Evolutionary conservation across 805 yeast genomes (phyloP), one percentile per base, ranked within the genome.

Genomic region (Ogataea saltuana): DNA sequence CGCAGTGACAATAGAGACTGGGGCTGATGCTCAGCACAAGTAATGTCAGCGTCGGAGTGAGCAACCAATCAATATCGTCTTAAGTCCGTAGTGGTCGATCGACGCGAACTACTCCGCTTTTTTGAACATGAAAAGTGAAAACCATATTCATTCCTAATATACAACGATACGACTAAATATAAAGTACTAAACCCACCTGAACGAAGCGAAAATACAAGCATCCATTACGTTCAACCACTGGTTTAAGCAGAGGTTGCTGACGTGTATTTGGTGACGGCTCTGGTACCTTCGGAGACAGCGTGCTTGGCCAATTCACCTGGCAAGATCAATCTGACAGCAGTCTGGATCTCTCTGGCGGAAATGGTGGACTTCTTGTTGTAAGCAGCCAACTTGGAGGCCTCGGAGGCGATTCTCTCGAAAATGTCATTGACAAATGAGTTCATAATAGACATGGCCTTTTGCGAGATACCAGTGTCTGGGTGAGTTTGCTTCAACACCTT

Each of bases 291-390:
- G 63, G 96, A 85, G 63, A 89, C 96, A 65, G 97, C 97, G 76
- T 90, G 97, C 81, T 89, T 89, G 60, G 97, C 96, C 69, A 90
- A 81, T 79, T 90, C 97, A 82, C 97, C 97, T 60, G 98, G 98
- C 63, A 90, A 83, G 74, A 90, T 89, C 67, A 90, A 83, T 82
- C 97, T 88, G 58, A 90, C 97, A 60, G 98, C 97, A 61, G 97
- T 90, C 80, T 90, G 97, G 64, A 90, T 90, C 78, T 90, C 97
- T 79, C 97, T 88, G 51, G 97, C 95, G 58, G 97, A 88, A 67
- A 91, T 90, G 61, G 98, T 90, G 49, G 96, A 88, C 77, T 89
- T 90, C 81, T 89, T 89, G 87, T 90, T 90, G 85, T 90, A 90
- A 67, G 96, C 96, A 74, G 97, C 97, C 64, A 91, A 83, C 77